A percentile compares a stretch with the other conserved stretches of the same genome.
These are phyloP conservation scores for Globisporangium camurandrum DNA, from an alignment of 352 stramenopile genomes.

Conservation along the genomic window DNA sequence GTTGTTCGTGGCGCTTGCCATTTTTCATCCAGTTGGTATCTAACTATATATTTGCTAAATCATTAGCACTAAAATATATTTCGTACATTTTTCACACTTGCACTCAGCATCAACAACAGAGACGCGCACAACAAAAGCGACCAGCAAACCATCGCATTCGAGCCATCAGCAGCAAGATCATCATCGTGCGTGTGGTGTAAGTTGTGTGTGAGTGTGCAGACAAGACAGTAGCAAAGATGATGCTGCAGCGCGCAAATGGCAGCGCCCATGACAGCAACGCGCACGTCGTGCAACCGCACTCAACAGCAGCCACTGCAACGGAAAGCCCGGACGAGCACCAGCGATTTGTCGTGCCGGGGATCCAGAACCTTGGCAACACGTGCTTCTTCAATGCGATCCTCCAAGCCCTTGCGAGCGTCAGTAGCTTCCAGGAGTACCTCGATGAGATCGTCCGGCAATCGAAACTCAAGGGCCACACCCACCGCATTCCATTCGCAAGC, in stretches of 20 bases:
- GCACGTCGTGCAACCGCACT: not conserved
- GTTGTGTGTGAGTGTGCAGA: no score
- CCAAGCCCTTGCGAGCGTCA: constrained; percentile 69
- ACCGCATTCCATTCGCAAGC: constrained; percentile 50
- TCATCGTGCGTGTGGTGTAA: no score
- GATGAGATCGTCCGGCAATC: constrained; percentile 42
- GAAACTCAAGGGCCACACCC: constrained; percentile 20
- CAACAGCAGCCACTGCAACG: not conserved
- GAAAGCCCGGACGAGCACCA: constrained; percentile 7
- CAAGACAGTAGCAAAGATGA: no score
- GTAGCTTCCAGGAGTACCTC: constrained; percentile 64
- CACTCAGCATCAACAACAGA: no score
- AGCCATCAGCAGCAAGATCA: no score
- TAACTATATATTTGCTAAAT: no score
- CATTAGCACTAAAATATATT: no score
- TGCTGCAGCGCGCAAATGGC: constrained; percentile 1
- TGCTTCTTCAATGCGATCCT: constrained; percentile 90
- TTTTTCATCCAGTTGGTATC: no score
- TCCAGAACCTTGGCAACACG: constrained; percentile 87
- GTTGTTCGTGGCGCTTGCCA: no score
- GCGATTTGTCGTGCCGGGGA: constrained; percentile 40
- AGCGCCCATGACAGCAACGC: not conserved
- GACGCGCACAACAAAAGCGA: no score
- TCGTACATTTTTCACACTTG: no score
- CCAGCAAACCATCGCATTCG: no score